A percentile compares a stretch with the other conserved stretches of the same genome.
phyloP scores from a whole-genome alignment of 768 basidiomycete genomes.

The Pleurotus tuoliensis region DNA sequence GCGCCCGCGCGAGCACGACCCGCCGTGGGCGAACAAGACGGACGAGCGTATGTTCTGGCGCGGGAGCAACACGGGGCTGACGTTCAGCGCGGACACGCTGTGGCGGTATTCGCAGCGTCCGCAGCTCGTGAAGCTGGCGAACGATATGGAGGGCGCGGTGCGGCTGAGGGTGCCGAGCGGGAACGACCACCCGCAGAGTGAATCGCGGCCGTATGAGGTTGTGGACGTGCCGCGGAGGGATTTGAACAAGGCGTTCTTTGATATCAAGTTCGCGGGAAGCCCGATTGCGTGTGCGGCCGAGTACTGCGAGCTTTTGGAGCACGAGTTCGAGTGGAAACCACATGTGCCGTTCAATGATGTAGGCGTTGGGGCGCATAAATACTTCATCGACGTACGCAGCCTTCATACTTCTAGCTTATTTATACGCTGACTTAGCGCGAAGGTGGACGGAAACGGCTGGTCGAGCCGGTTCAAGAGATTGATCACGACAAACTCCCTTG shows the following conservation, averaged over 20 bases:
- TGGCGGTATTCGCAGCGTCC: slow-evolving; percentile 48
- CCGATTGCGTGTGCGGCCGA: slow-evolving; percentile 36
- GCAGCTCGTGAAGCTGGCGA: slow-evolving; percentile 36
- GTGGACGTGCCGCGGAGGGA: slow-evolving; percentile 24
- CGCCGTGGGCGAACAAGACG: slow-evolving; percentile 57
- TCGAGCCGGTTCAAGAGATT: slow-evolving; percentile 59
- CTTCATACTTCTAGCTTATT: neutral
- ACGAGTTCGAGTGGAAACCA: slow-evolving; percentile 44
- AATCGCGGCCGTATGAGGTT: slow-evolving; percentile 26
- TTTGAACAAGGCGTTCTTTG: slow-evolving; percentile 48
- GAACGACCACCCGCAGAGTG: slow-evolving; percentile 9
- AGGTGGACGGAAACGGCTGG: slow-evolving; percentile 63
- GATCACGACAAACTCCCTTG: slow-evolving; percentile 52
- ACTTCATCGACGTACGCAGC: slow-evolving; percentile 46
- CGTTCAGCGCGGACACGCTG: slow-evolving; percentile 24
- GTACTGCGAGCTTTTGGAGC: slow-evolving; percentile 39
- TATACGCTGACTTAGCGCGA: neutral
- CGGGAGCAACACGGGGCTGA: slow-evolving; percentile 66
- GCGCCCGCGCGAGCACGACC: slow-evolving; percentile 36
- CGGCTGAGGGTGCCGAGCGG: slow-evolving; percentile 27
- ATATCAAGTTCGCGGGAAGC: slow-evolving; percentile 48
- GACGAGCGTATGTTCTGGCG: slow-evolving; percentile 65
- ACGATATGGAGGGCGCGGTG: slow-evolving; percentile 26
- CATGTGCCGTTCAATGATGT: slow-evolving; percentile 26
- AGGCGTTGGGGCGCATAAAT: slow-evolving; percentile 53